Base-by-base conservation (phyloP, 345 rosid species). In the Toxicodendron radicans region DNA sequence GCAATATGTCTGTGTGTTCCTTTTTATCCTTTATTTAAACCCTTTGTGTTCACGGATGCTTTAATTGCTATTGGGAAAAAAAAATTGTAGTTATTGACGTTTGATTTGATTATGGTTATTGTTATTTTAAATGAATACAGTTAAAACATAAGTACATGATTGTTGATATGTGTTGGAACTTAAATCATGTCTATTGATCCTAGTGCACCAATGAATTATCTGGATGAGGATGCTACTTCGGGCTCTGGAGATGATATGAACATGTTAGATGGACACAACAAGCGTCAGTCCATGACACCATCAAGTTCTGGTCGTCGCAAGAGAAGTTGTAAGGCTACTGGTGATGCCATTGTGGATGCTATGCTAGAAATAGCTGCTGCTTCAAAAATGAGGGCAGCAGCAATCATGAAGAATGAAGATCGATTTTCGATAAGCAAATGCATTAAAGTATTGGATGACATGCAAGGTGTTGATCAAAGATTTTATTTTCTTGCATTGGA, bases 291-390 rank as follows among this genome's bases (percentile, higher is more conserved):
- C 35, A 64, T 48, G 48, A 77, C 71, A 0, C 81, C 91, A 17
- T 80, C 85, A 41, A 71, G 71, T 85, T 84, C 87, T 35, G 83
- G 88, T 65, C 70, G 82, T 21, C 85, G 85, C 58, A 94, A 90
- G 87, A 87, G 95, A 83, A 79, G 83, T 60, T 86, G 93, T 51
- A 88, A 88, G 80, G 92, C 92, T 61, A 82, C 88, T 11, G 97
- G 97, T 52, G 95, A 91, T 78, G 92, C 97, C 53, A 92, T 88
- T 45, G 97, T 89, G 41, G 98, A 94, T 59, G 98, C 97, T 20
- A 92, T 90, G 97, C 86, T 92, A 6, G 95, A 90, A 80, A 94
- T 94, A 38, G 97, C 97, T 1, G 90, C 95, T 64, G 97, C 90
- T 70, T 94, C 90, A 1, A 89, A 88, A 75, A 83, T 84, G 92